Evolutionary conservation across 345 rosid species (phyloP).

Genomic region (Aurinia saxatilis): DNA sequence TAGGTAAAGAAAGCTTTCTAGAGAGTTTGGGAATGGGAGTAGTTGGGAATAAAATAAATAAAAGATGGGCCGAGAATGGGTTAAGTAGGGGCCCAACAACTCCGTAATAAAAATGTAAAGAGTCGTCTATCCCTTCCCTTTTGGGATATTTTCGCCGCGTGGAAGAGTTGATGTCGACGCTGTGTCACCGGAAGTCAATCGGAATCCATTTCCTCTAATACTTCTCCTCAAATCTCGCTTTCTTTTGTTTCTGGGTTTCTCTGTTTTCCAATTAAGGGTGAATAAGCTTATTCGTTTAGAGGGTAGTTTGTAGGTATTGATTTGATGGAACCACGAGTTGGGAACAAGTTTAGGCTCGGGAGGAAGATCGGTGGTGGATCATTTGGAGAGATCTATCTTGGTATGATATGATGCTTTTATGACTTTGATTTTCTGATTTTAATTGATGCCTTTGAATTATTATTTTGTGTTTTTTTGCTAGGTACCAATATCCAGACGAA

Average conservation of each 20-base stretch:
- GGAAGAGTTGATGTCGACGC: conserved; percentile 21
- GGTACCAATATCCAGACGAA: conserved; percentile 89
- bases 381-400: conserved; percentile 97
- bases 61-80: conserved; percentile 10
- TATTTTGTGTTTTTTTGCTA: conserved; percentile 11
- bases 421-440: neutral
- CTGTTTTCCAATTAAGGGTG: neutral
- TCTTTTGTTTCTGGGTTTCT: neutral
- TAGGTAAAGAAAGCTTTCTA: neutral
- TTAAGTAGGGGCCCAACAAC: conserved; percentile 22
- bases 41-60: neutral
- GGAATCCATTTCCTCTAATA: conserved; percentile 10
- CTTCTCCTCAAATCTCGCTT: neutral
- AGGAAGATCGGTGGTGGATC: conserved; percentile 98
- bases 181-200: conserved; percentile 31
- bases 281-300: conserved; percentile 6
- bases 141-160: conserved; percentile 31
- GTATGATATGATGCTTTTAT: too few species aligned
- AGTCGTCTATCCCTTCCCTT: conserved; percentile 23
- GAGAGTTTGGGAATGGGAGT: neutral
- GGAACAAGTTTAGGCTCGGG: conserved; percentile 85
- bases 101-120: neutral
- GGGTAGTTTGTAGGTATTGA: conserved; percentile 14
- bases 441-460: neutral
- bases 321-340: conserved; percentile 81